Percentiles rank a stretch among this genome's conserved stretches.
phyloP scores from a whole-genome alignment of 129 eudicot species.

The Scalesia atractyloides region DNA sequence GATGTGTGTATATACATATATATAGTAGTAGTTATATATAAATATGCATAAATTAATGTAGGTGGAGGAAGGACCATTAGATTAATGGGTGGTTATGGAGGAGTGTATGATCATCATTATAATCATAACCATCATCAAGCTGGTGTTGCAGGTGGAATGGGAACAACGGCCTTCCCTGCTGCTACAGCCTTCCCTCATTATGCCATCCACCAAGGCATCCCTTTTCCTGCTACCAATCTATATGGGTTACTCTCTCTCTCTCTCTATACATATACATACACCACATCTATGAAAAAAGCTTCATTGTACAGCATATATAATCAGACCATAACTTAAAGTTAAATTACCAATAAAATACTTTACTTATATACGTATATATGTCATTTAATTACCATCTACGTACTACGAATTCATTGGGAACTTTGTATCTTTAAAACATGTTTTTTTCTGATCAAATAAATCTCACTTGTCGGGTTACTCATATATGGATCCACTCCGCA shows the following conservation, averaged over 20 bases:
- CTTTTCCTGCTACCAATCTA: slow-evolving; percentile 64
- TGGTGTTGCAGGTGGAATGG: slow-evolving; percentile 44
- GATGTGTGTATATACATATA: neutral
- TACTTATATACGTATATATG: neutral
- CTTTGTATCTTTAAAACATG: neutral
- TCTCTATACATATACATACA: neutral
- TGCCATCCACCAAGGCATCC: slow-evolving; percentile 97
- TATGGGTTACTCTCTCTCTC: slow-evolving; percentile 53
- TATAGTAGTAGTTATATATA: neutral
- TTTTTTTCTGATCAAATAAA: neutral
- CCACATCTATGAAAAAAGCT: too few species aligned
- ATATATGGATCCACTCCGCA: neutral
- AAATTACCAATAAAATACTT: neutral
- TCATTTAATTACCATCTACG: neutral
- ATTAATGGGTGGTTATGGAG: slow-evolving; percentile 51
- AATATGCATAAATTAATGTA: slow-evolving; percentile 22
- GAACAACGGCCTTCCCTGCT: slow-evolving; percentile 64
- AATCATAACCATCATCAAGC: slow-evolving; percentile 42
- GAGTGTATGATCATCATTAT: slow-evolving; percentile 49
- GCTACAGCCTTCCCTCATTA: slow-evolving; percentile 92
- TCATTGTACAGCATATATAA: too few species aligned
- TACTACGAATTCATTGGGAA: neutral
- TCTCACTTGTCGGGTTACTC: neutral
- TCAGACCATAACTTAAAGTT: too few species aligned
- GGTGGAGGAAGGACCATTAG: slow-evolving; percentile 67